Percentiles rank a stretch among this genome's conserved stretches.
phyloP scores from a whole-genome alignment of 1,284 basidiomycete species.

The Cutaneotrichosporon arboriforme region DNA sequence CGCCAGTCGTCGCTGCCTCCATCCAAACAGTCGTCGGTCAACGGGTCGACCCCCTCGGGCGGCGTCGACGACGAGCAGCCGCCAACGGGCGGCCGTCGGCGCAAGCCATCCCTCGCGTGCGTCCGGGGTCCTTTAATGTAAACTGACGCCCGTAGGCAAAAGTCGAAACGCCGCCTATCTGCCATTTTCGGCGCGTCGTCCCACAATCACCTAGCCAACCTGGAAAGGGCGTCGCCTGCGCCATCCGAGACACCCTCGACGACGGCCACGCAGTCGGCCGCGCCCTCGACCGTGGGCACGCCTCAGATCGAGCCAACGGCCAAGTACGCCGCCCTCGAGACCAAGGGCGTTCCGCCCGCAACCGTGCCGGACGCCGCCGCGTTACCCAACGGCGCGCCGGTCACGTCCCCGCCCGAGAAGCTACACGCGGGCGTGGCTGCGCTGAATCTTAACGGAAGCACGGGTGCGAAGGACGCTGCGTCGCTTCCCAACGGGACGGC shows the following conservation, averaged over 20 bases:
- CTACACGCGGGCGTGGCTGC: not conserved
- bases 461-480: no score
- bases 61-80: not conserved
- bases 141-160: constrained; percentile 16
- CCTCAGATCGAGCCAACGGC: not conserved
- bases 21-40: no score
- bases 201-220: no score
- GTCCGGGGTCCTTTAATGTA: not conserved
- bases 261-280: not conserved
- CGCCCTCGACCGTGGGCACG: not conserved
- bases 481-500: no score
- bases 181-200: constrained; percentile 30
- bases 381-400: no score
- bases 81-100: not conserved
- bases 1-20: not conserved
- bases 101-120: constrained; percentile 7
- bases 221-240: no score
- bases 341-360: constrained; percentile 5
- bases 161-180: constrained; percentile 34
- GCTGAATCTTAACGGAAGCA: not conserved
- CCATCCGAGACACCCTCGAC: no score
- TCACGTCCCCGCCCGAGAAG: not conserved
- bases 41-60: no score
- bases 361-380: not conserved
- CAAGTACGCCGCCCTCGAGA: not conserved